Evolutionary conservation across 805 yeast species (phyloP), one percentile per base, ranked within the genome.

Genomic region (Barnettozyma salicaria): DNA sequence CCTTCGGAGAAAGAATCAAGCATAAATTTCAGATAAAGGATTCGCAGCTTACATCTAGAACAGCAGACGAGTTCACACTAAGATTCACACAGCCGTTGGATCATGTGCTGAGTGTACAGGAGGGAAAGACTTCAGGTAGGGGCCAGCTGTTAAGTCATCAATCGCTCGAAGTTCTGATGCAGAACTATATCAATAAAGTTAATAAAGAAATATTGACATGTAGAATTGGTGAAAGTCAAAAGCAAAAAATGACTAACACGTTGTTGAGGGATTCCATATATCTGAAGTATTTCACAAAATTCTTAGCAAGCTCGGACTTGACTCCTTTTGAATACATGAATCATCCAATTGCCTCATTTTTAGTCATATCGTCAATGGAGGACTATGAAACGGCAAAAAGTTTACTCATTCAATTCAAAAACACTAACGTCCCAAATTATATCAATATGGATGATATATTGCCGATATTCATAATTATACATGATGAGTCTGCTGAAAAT

Each of bases 321-420:
- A 76, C 85, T 2, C 78, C 90, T 2, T 86, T 84, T 54, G 97
- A 90, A 57, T 79, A 87, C 5, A 78, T 88, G 56, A 79, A 83
- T 47, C 96, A 89, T 54, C 97, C 97, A 0, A 73, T 87, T 2
- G 71, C 85, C 3, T 82, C 88, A 28, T 55, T 90, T 11, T 68
- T 87, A 34, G 78, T 80, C 1, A 65, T 87, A 4, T 74, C 85
- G 17, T 67, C 75, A 17, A 45, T 59, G 11, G 84, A 79, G 39
- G 42, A 71, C 0, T 56, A 74, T 22, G 78, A 73, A 10, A 58
- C 61, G n/a, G 77, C 92, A 5, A 68, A 81, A 35, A 72, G 70
- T 14, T 55, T 76, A 26, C 60, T 85, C 17, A 71, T 76, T 3
- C 63, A 66, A 31, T 80, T 72, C 59, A 73, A 69, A 45, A 66